phyloP scores from a whole-genome alignment of 495 filamentous ascomycete genomes.

The Glutinoglossum americanum region DNA sequence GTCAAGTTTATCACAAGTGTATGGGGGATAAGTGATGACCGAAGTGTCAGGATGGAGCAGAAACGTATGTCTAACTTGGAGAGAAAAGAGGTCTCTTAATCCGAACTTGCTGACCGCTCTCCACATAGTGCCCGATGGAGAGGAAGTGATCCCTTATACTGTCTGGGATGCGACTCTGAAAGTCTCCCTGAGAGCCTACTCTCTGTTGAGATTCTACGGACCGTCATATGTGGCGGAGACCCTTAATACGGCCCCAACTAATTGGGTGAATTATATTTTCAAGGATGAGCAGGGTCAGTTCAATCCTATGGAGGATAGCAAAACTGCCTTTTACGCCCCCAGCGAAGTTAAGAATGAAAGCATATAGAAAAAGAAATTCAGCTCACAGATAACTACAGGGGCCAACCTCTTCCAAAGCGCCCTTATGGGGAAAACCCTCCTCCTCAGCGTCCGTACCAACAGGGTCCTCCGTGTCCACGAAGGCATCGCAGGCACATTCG shows the following conservation, averaged over 20 bases:
- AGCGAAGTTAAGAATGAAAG: no score
- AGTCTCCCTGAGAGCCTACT: conserved; percentile 13
- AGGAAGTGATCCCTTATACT: conserved; percentile 18
- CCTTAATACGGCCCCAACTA: conserved; percentile 11
- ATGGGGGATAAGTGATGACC: conserved; percentile 18
- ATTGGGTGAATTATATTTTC: conserved; percentile 21
- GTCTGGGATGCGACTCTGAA: conserved; percentile 18
- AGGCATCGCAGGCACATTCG: conserved; percentile 13
- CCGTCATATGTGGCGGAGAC: conserved; percentile 5
- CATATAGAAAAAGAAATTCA: neutral
- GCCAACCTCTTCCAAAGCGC: conserved; percentile 17
- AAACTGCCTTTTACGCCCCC: neutral
- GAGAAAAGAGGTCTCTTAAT: neutral
- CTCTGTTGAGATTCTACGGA: conserved; percentile 14
- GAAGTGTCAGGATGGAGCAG: conserved; percentile 17
- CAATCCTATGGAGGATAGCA: neutral
- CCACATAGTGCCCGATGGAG: conserved; percentile 12
- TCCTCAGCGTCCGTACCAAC: conserved; percentile 15
- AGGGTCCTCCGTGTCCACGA: conserved; percentile 18
- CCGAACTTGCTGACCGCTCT: neutral
- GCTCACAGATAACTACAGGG: conserved; percentile 2
- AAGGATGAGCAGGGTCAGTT: conserved; percentile 4
- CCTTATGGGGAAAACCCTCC: conserved; percentile 18
- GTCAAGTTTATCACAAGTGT: conserved; percentile 16
- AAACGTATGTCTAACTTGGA: conserved; percentile 8